These are phyloP conservation scores for Phytophthora europaea DNA, from an alignment of 352 stramenopile species.

Conservation along the genomic window DNA sequence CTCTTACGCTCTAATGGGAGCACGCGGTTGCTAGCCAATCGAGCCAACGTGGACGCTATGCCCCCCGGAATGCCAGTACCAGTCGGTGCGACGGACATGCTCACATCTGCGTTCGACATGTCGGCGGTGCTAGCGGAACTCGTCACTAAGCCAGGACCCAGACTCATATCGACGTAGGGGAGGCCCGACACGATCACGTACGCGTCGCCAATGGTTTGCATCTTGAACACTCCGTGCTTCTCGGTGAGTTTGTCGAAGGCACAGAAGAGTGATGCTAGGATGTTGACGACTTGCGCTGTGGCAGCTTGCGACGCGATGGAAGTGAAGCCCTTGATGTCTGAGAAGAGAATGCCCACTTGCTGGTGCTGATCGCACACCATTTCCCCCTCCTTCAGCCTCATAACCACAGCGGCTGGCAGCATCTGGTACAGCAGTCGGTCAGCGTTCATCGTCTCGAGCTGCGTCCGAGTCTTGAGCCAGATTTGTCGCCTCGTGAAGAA, in stretches of 20 bases:
- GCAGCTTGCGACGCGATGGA: slow-evolving; percentile 88
- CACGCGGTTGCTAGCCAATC: slow-evolving; percentile 62
- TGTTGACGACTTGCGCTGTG: slow-evolving; percentile 90
- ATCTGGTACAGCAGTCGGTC: slow-evolving; percentile 90
- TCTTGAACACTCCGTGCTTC: slow-evolving; percentile 95
- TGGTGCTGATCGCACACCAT: slow-evolving; percentile 89
- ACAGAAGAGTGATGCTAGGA: slow-evolving; percentile 93
- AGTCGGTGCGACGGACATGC: slow-evolving; percentile 17
- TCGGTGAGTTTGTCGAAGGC: slow-evolving; percentile 93
- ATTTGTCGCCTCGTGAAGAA: slow-evolving; percentile 89
- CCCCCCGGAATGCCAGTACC: slow-evolving; percentile 6
- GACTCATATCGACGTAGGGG: slow-evolving; percentile 89
- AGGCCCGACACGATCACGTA: slow-evolving; percentile 92
- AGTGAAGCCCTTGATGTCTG: slow-evolving; percentile 94
- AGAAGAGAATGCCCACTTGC: slow-evolving; percentile 92
- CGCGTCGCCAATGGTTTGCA: slow-evolving; percentile 95
- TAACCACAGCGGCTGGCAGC: slow-evolving; percentile 84
- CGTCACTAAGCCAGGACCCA: slow-evolving; percentile 57
- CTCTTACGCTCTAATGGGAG: slow-evolving; percentile 48
- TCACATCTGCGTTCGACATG: slow-evolving; percentile 35
- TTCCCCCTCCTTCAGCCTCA: slow-evolving; percentile 87
- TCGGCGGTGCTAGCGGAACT: slow-evolving; percentile 29
- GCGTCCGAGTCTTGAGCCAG: slow-evolving; percentile 86
- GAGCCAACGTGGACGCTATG: slow-evolving; percentile 11
- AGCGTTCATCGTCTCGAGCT: slow-evolving; percentile 87